Base-by-base conservation (phyloP, 352 stramenopile genomes). In the Pythium sp. region DNA sequence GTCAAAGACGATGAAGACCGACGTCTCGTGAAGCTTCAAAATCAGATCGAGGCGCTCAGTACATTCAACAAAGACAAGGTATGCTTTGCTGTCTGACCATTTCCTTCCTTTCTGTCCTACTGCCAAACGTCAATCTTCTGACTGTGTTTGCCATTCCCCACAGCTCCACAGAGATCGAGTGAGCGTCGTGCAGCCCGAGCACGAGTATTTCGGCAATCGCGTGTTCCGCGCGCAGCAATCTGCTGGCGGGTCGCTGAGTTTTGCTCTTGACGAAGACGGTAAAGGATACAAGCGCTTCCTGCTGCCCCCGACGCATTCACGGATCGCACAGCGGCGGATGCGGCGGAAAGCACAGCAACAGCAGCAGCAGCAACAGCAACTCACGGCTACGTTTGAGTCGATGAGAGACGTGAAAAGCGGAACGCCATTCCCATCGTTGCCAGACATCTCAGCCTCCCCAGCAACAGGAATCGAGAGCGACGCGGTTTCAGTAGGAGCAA, bases 1-100 rank as follows among this genome's bases (percentile, higher is more conserved):
- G 86, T 95, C 4, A 94, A 95, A 82, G 94, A 98, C 56, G 94
- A 98, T 46, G 94, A 98, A 87, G 91, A 98, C 69, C 79, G 86
- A 41, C 89, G 94, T 34, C 79, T 99, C 14, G 92, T 98, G 34
- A 89, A 96, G 64, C 76, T 99, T 8, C 96, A 98, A 71, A 78
- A 81, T n/a, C 78, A 98, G 66, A 97, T 98, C 65, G 94, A 98
- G 66, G 81, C 86, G 47, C 68, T 90, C 28, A 94, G 85, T 70
- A 92, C 77, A 15, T 86, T 81, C 60, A 95, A 95, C 72, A 93
- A 91, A 57, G 84, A 93, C 65, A 83, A 82, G 71, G 87, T 93
- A 70, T 18, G 22, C 15, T 18, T 49, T n/a, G 41, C 3, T 5
- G n/a, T 9, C 22, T 9, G 20, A 20, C 30, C 1, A 28, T 18